Evolutionary conservation across 352 stramenopile species (phyloP), one percentile per base, ranked within the genome.

Genomic region (Phytophthora megakarya): DNA sequence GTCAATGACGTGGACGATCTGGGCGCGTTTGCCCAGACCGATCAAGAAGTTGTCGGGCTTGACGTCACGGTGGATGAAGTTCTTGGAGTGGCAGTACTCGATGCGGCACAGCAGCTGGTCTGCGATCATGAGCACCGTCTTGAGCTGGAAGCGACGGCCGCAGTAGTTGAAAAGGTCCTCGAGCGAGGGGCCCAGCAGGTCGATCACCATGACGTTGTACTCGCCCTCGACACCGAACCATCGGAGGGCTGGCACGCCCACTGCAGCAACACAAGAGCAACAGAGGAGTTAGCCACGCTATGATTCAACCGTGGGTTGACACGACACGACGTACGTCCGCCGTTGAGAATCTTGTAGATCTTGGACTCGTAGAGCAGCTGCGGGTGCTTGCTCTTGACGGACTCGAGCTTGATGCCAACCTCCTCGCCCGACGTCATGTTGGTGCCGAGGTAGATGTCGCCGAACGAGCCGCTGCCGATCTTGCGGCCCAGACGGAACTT

Each of bases 121-220:
- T 0, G 89, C 88, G 43, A 97, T 90, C 93, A 98, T 98, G 30
- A 98, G 77, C 57, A 98, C 95, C 5, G 95, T 98, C 78, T 99
- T 99, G 32, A 99, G 83, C 63, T 95, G 90, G 70, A 97, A 97
- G 60, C 84, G 81, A 16, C 87, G 80, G 10, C 86, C 86, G 59
- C 88, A 96, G 73, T 93, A 93, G 72, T 95, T 96, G 76, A 96
- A 96, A 35, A 96, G 66, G 50, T 95, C 85, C 43, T 95, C 87
- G 9, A 95, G 80, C 42, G 92, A 99, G 6, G 97, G 97, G 13
- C 98, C 98, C 7, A 99, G 82, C 38, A 99, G 78, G 74, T 99
- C 98, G 48, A 99, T 97, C 21, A 99, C 97, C 97, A 99, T 99
- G 30, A 99, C 97, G 68, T 99, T 99, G 88, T 99, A 99, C 74